Evolutionary conservation across 495 filamentous ascomycete species (phyloP), one percentile per base, ranked within the genome.

Genomic region (Thozetella sp.): DNA sequence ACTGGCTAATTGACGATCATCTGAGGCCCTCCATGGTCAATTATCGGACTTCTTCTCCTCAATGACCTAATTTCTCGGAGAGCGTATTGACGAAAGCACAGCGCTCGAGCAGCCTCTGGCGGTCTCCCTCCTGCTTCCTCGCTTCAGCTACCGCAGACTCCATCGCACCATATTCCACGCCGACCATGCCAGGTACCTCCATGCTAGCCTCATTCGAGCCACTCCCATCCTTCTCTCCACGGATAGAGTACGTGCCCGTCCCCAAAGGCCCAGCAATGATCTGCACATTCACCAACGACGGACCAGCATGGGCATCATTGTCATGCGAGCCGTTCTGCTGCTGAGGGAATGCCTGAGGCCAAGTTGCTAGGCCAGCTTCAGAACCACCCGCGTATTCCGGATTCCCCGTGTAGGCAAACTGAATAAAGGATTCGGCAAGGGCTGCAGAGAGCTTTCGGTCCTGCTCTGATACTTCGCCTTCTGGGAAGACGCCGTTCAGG

Each of bases 401-500:
- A 11, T 57, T 34, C 10, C 62, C 65, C 1, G 54, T 59, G 45
- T 63, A 58, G 2, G 66, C 66, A 34, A 68, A 65, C 52, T 63
- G 46, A 10, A 65, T 27, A 24, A 68, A 68, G 0, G 60, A 43
- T 9, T 13, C 37, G 11, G 43, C 57, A 50, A 68, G 40, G 1
- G 51, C 34, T 2, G 34, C 43, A 2, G 67, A 60, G 13, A 74
- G 30, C 46, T 63, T 27, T 23, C 43, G 10, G 51, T 74, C 69
- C 0, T 45, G 54, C 15, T 65, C 60, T 0, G 60, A 54, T 4
- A 69, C 50, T 9, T 57, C 20, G 2, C 60, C 62, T 26, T 68
- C 60, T 0, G 65, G 69, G 22, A 67, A 66, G 2, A 72, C 26
- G 3, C 62, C 62, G 37, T 69, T 71, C 53, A 67, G 67, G 22